Conservation (phyloP, 1,284 basidiomycete species). For the Volvariella volvacea region DNA sequence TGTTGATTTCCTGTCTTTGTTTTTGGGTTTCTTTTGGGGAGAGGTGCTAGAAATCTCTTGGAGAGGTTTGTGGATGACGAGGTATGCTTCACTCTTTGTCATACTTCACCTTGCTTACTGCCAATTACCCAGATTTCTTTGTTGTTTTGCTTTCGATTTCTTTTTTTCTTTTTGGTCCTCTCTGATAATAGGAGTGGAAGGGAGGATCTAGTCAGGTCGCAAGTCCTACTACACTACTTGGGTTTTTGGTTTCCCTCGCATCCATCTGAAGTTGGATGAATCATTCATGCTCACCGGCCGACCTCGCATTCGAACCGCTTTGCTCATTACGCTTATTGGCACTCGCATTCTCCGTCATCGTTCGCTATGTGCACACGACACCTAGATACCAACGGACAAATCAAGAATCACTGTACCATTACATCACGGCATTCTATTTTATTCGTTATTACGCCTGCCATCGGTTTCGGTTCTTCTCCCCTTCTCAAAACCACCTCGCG, state of each 20-base stretch:
- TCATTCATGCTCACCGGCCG: no score
- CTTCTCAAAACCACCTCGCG: not conserved
- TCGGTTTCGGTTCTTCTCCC: not conserved
- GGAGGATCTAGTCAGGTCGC: no score
- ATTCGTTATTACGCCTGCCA: no score
- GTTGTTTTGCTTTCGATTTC: not conserved
- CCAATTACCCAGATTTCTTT: not conserved
- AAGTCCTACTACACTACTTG: no score
- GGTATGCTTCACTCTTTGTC: not conserved
- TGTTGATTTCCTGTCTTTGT: not conserved
- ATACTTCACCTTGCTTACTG: not conserved
- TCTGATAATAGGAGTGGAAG: no score
- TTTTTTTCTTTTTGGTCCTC: no score
- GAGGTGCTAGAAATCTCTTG: not conserved
- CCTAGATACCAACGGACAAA: not conserved
- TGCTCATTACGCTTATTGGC: no score
- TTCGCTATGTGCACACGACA: slow-evolving; percentile 2
- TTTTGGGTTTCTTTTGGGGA: not conserved
- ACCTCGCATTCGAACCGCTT: no score
- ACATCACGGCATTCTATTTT: no score
- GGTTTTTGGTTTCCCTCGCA: no score
- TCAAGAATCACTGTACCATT: no score
- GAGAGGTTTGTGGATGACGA: not conserved
- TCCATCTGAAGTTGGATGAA: no score
- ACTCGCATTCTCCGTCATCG: not conserved